These are phyloP conservation scores for Themeda triandra DNA, from an alignment of 176 grass and related monocot genomes.

Conservation along the genomic window DNA sequence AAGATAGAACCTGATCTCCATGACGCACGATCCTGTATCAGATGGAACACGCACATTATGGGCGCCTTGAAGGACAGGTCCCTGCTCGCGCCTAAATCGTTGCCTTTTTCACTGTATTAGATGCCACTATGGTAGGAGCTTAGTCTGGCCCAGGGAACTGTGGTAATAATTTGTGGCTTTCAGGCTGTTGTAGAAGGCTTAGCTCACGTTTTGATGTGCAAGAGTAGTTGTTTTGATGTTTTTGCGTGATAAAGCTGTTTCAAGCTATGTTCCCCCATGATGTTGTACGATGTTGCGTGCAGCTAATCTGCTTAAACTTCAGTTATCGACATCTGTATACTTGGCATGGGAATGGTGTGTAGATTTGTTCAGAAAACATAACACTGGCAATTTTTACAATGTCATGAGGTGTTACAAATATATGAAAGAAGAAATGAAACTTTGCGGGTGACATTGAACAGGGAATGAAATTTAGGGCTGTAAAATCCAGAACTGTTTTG, in stretches of 20 bases:
- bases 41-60: not conserved
- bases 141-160: not conserved
- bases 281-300: too few species aligned
- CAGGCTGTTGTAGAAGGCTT: slow-evolving; percentile 17
- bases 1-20: not conserved
- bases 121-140: not conserved
- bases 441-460: too few species aligned
- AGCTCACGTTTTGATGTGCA: not conserved
- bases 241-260: not conserved
- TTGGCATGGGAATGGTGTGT: too few species aligned
- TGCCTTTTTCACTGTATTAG: not conserved
- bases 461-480: too few species aligned
- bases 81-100: not conserved
- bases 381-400: too few species aligned
- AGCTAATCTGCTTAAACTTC: too few species aligned
- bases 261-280: not conserved
- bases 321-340: too few species aligned
- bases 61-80: not conserved
- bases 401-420: too few species aligned
- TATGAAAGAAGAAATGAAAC: too few species aligned
- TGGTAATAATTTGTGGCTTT: slow-evolving; percentile 28
- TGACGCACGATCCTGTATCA: not conserved
- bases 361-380: too few species aligned
- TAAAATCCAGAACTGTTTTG: too few species aligned
- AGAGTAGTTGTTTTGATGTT: not conserved